These are phyloP conservation scores for Stephania cephalantha DNA, from an alignment of 164 flowering plant genomes.

Conservation along the genomic window DNA sequence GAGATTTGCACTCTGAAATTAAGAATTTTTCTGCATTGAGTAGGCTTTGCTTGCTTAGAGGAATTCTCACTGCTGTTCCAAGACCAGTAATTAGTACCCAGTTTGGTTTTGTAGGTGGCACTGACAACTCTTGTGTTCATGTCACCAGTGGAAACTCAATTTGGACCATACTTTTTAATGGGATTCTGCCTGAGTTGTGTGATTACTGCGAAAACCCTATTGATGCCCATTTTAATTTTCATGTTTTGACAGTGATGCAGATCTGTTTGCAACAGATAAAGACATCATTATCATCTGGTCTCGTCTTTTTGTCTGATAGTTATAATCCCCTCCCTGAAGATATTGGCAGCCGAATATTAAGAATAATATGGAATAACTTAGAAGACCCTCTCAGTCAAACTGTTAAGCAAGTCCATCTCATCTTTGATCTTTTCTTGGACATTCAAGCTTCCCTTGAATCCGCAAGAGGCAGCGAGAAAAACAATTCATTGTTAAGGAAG, in stretches of 20 bases:
- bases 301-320: constrained; percentile 21
- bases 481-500: constrained; percentile 38
- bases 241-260: constrained; percentile 87
- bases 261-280: constrained; percentile 96
- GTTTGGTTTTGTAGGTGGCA: constrained; percentile 24
- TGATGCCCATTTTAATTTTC: constrained; percentile 96
- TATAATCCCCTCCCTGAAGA: constrained; percentile 65
- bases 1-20: constrained; percentile 49
- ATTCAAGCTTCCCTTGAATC: constrained; percentile 48
- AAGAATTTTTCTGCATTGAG: constrained; percentile 47
- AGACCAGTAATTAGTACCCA: constrained; percentile 53
- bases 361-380: constrained; percentile 91
- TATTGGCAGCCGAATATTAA: constrained; percentile 57
- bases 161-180: constrained; percentile 77
- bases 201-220: constrained; percentile 70
- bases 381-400: constrained; percentile 98
- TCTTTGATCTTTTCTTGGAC: constrained; percentile 83
- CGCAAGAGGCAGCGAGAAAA: constrained; percentile 40
- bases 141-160: constrained; percentile 18
- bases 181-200: constrained; percentile 88
- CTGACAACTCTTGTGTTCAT: constrained; percentile 14
- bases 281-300: constrained; percentile 51
- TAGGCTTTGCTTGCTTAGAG: constrained; percentile 84
- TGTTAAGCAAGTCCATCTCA: constrained; percentile 93
- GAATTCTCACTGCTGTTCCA: constrained; percentile 87